Evolutionary conservation across 2,329 filamentous ascomycete genomes (phyloP), one percentile per base, ranked within the genome.

Genomic region (Claviceps maximensis): DNA sequence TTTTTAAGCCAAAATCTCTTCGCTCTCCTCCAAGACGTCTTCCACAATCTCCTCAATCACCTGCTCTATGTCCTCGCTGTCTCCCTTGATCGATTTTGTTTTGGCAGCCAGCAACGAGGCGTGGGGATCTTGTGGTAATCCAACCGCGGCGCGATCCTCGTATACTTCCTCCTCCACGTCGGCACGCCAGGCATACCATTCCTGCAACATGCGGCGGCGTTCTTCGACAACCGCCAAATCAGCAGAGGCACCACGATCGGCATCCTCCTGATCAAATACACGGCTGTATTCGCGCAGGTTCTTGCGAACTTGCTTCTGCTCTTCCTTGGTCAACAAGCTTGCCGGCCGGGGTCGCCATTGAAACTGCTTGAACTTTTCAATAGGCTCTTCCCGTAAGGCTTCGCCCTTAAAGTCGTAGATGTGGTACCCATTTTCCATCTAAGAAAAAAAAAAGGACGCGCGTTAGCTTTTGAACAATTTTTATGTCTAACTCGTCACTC

Each of bases 391-490:
- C 55, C 89, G 84, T 52, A 98, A 82, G 52, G 86, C 80, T 62
- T 87, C 84, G 58, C 93, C 94, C 69, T 84, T 87, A 80, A 98
- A 98, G 68, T 95, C 90, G 79, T 96, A 97, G 57, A 98, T 75
- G 70, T 97, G 91, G 77, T 95, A 98, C 58, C 93, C 93, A 68
- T 97, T 98, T 77, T 98, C 93, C 89, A 97, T 95, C 88, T 95
- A 65, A 49, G 12, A 33, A 33, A 33, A 33, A 33, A 33, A 10
- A 10, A 36, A 17, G 9, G 36, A 12, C 19, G 25, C 54, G 46
- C 58, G 57, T 51, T 54, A 17, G 31, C 25, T 38, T 38, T 17
- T 19, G n/a, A 44, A 12, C 13, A 8, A 49, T 17, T n/a, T 19
- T 19, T 4, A 4, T 17, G 4, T 38, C 17, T 21, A 12, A 21